Evolutionary conservation across 148 eudicot genomes (phyloP), one percentile per base, ranked within the genome.

Genomic region (Suaeda aralocaspica): DNA sequence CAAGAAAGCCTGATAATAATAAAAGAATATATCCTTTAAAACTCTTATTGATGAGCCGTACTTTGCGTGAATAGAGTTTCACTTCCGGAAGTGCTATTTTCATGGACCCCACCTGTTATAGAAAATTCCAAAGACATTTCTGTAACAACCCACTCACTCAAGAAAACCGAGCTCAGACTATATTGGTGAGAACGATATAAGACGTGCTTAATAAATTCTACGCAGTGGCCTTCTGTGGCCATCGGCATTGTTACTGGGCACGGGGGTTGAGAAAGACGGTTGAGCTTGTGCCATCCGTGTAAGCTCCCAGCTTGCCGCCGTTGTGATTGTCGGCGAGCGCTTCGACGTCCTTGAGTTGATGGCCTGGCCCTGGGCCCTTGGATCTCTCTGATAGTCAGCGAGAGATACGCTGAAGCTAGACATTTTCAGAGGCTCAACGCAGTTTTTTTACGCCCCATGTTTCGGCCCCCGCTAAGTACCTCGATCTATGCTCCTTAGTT

Each of bases 1-100:
- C 63, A 16, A 67, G 79, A 88, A 68, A 18, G 16, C 66, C 81
- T 41, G 77, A 81, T 66, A n/a, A n/a, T n/a, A n/a, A n/a, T n/a
- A 59, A 67, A 31, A 76, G 53, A 80, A 69, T 92, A 41, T 83
- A 62, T 68, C 92, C 92, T 7, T 66, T 89, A 73, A 89, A 89
- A 72, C 89, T 94, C 66, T 83, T 94, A 46, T 85, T 94, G 70
- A 94, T 94, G 99, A 94, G 99, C 80, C 96, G 97, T 66, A 94
- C 98, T 63, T 74, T 94, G 70, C 82, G 87, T 71, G 90, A 94
- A 68, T 97, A 94, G n/a, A n/a, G n/a, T 80, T 94, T 94, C 76
- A 82, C 82, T 59, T 90, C 88, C 26, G 79, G 79, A 13, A 66
- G 49, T n/a, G 82, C 69, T 76, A 86, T 63, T 94, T 94, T 71